These are phyloP conservation scores for Nemania abortiva DNA, from an alignment of 2,329 filamentous ascomycete species.

Conservation along the genomic window DNA sequence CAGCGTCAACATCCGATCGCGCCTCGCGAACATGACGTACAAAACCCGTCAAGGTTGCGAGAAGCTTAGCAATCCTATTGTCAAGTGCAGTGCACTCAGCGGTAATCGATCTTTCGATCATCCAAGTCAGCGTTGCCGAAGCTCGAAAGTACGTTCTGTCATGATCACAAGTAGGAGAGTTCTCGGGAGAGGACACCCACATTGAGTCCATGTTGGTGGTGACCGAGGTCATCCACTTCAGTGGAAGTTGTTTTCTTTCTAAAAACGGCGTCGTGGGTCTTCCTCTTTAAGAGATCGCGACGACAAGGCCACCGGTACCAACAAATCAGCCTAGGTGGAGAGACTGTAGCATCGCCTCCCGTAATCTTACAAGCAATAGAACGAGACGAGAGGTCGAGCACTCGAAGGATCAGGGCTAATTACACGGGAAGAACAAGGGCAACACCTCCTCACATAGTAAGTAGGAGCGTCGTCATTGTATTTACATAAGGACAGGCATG, in stretches of 20 bases:
- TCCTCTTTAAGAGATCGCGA: conserved; percentile 9
- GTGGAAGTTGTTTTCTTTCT: not conserved
- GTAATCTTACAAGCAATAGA: conserved; percentile 10
- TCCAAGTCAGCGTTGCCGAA: conserved; percentile 45
- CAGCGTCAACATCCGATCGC: conserved; percentile 54
- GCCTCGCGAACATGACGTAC: conserved; percentile 58
- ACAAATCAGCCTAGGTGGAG: conserved; percentile 15
- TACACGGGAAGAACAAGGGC: not conserved
- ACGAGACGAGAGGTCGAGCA: not conserved
- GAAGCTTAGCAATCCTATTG: conserved; percentile 53
- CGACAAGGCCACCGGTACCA: conserved; percentile 13
- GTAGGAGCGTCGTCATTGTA: conserved; percentile 10
- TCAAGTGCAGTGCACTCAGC: conserved; percentile 55
- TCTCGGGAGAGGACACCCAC: conserved; percentile 43
- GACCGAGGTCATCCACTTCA: conserved; percentile 38
- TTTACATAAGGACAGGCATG: conserved; percentile 21
- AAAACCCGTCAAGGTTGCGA: conserved; percentile 52
- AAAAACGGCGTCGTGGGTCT: not conserved
- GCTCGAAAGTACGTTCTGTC: conserved; percentile 38
- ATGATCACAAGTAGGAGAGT: conserved; percentile 30
- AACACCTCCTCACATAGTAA: not conserved
- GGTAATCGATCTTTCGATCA: conserved; percentile 53
- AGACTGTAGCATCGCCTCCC: conserved; percentile 21
- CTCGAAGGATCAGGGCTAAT: conserved; percentile 14
- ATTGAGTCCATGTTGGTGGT: conserved; percentile 44